Percentiles rank a stretch among this genome's conserved stretches.
Evolutionary conservation across 2,329 filamentous ascomycete genomes (phyloP).

Genomic region (Aureobasidium mangrovei): DNA sequence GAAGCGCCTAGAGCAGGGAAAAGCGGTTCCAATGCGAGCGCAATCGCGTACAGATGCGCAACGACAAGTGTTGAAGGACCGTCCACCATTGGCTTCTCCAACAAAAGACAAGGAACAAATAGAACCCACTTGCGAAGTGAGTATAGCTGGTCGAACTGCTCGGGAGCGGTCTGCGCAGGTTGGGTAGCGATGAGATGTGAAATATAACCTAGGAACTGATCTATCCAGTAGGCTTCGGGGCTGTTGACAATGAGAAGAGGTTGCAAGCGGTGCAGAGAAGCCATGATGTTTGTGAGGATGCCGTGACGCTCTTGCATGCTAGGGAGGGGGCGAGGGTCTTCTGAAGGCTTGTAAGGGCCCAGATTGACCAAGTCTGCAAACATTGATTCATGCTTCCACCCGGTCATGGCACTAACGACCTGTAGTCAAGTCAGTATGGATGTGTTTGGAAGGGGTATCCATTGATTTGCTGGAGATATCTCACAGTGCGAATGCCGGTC

Average conservation of each 20-base stretch:
- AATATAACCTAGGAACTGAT: slow-evolving; percentile 40
- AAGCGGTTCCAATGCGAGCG: slow-evolving; percentile 77
- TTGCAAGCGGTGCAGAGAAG: slow-evolving; percentile 36
- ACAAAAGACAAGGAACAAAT: slow-evolving; percentile 80
- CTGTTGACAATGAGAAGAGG: slow-evolving; percentile 36
- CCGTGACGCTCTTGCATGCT: slow-evolving; percentile 13
- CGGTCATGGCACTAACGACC: slow-evolving; percentile 85
- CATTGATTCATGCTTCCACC: slow-evolving; percentile 82
- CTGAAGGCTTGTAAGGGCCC: neutral
- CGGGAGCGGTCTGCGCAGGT: slow-evolving; percentile 50
- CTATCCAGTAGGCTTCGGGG: slow-evolving; percentile 40
- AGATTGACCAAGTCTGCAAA: slow-evolving; percentile 66
- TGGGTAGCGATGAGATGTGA: slow-evolving; percentile 35
- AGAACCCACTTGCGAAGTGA: slow-evolving; percentile 88
- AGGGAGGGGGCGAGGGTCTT: neutral
- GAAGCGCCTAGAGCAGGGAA: slow-evolving; percentile 86
- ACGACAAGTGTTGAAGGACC: slow-evolving; percentile 73
- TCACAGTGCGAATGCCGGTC: slow-evolving; percentile 79
- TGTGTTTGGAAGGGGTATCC: neutral
- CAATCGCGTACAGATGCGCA: slow-evolving; percentile 84
- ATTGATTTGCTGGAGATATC: slow-evolving; percentile 26
- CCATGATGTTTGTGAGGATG: slow-evolving; percentile 33
- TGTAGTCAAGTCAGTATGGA: slow-evolving; percentile 30
- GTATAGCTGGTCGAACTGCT: slow-evolving; percentile 85
- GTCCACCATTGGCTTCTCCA: slow-evolving; percentile 68